Conservation (phyloP, 805 yeast species). For the Ogataea methanolica region DNA sequence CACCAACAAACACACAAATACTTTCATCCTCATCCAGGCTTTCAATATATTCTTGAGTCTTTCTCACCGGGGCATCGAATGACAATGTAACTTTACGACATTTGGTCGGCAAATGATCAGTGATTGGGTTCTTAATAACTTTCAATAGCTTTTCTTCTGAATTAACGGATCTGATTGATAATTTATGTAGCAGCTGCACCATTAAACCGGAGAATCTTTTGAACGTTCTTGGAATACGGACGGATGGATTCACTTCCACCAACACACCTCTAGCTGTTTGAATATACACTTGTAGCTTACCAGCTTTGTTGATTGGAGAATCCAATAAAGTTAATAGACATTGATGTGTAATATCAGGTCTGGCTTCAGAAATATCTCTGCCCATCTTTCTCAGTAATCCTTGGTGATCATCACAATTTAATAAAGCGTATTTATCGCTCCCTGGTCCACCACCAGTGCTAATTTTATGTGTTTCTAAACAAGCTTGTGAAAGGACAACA, state of each 20-base stretch:
- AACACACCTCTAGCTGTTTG: conserved; percentile 94
- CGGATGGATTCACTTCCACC: conserved; percentile 92
- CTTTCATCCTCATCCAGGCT: conserved; percentile 85
- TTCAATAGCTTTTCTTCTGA: conserved; percentile 90
- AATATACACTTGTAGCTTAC: conserved; percentile 91
- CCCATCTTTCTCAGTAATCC: conserved; percentile 94
- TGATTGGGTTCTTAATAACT: conserved; percentile 94
- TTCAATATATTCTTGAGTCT: conserved; percentile 82
- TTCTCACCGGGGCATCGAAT: conserved; percentile 82
- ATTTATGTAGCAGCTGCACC: conserved; percentile 92
- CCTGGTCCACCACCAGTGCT: conserved; percentile 65
- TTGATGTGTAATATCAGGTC: conserved; percentile 99
- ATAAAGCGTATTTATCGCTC: conserved; percentile 87
- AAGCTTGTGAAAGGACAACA: conserved; percentile 94
- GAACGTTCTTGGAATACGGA: conserved; percentile 96
- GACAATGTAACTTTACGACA: conserved; percentile 91
- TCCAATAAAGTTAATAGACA: conserved; percentile 90
- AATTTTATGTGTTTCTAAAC: conserved; percentile 90
- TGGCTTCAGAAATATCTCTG: conserved; percentile 94
- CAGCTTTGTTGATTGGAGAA: conserved; percentile 98
- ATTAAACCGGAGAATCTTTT: conserved; percentile 95
- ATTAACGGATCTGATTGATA: conserved; percentile 90
- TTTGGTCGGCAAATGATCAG: conserved; percentile 94
- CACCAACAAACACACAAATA: conserved; percentile 97
- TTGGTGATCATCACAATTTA: conserved; percentile 98